Evolutionary conservation across 495 filamentous ascomycete species (phyloP).

Genomic region (Sporormia fimetaria): DNA sequence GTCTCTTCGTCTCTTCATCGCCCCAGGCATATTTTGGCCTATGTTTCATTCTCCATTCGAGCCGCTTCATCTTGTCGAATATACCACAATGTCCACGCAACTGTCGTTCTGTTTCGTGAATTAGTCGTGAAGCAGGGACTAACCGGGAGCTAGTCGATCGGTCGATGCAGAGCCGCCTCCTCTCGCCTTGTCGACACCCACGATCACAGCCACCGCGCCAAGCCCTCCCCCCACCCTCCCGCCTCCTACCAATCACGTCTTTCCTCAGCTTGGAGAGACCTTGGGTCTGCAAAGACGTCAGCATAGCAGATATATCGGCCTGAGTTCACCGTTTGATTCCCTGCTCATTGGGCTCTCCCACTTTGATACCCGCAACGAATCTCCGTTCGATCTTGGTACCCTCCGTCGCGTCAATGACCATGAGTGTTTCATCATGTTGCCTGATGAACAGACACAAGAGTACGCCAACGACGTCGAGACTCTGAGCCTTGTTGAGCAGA

Average conservation of each 20-base stretch:
- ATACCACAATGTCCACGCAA: no score
- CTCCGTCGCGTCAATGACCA: constrained; percentile 70
- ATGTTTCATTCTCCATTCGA: no score
- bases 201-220: constrained; percentile 27
- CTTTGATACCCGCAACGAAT: constrained; percentile 63
- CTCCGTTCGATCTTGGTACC: constrained; percentile 51
- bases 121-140: no score
- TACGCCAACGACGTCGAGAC: constrained; percentile 53
- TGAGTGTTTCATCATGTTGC: constrained; percentile 74
- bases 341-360: constrained; percentile 59
- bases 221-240: constrained; percentile 19
- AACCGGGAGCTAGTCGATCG: constrained; percentile 22
- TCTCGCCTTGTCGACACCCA: constrained; percentile 26
- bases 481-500: constrained; percentile 65
- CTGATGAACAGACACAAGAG: constrained; percentile 50
- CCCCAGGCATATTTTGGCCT: no score
- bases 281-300: constrained; percentile 32
- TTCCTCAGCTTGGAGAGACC: constrained; percentile 29
- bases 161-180: constrained; percentile 28
- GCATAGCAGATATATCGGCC: constrained; percentile 35
- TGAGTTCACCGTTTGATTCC: constrained; percentile 58
- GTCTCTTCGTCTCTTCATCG: no score
- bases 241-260: constrained; percentile 11
- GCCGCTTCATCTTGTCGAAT: no score
- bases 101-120: no score